These are phyloP conservation scores for Solanum neorickii DNA, from an alignment of 257 asterid species.

Conservation along the genomic window DNA sequence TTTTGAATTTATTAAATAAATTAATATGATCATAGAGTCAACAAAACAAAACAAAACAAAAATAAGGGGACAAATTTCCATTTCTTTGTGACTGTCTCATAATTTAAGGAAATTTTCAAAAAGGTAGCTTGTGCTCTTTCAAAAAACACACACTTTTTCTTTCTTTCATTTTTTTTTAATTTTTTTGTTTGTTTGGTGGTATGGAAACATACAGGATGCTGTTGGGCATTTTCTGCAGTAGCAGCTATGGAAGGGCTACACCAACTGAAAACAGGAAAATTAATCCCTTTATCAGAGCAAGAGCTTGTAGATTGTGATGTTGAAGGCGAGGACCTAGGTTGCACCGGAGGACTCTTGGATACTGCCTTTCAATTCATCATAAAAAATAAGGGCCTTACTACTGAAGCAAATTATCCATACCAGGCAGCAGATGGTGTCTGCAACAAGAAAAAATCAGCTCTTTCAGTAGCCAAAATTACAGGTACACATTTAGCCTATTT, in stretches of 20 bases:
- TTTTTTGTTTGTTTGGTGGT: background rate
- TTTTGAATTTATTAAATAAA: background rate
- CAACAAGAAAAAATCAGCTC: slow-evolving; percentile 2
- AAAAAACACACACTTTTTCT: background rate
- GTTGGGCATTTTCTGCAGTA: slow-evolving; percentile 28
- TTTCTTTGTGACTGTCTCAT: background rate
- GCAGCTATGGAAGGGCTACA: slow-evolving; percentile 19
- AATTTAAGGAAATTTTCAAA: background rate
- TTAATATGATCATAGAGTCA: background rate
- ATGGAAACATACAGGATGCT: slow-evolving; percentile 2
- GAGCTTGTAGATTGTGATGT: slow-evolving; percentile 22
- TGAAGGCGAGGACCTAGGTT: slow-evolving; percentile 5
- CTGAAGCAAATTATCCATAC: slow-evolving; percentile 24
- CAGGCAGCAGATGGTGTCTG: slow-evolving; percentile 12
- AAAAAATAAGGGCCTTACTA: slow-evolving; percentile 10
- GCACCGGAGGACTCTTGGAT: slow-evolving; percentile 19
- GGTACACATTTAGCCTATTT: background rate
- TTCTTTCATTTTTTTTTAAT: background rate
- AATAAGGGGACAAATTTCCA: background rate
- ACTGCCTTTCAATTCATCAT: slow-evolving; percentile 13
- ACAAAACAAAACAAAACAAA: background rate
- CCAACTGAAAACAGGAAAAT: slow-evolving; percentile 6
- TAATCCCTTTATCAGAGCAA: slow-evolving; percentile 20
- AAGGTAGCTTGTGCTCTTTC: background rate
- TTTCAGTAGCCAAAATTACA: slow-evolving; percentile 9